A percentile compares a stretch with the other conserved stretches of the same genome.
Evolutionary conservation across 2,329 filamentous ascomycete genomes (phyloP).

Genomic region (Zelopaecilomyces penicillatus): DNA sequence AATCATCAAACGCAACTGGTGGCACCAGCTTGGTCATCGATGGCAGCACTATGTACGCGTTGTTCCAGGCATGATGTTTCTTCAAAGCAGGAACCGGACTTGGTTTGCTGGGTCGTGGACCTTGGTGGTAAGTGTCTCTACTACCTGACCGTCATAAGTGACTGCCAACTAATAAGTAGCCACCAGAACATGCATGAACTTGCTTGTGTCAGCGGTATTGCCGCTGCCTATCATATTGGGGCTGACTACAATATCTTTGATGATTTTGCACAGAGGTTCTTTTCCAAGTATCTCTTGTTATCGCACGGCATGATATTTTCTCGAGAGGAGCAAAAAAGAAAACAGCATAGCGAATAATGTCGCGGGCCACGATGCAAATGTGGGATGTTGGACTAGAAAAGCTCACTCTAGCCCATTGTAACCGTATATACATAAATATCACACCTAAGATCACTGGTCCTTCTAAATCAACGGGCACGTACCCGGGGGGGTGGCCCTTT

Average conservation of each 20-base stretch:
- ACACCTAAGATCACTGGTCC: too few species aligned
- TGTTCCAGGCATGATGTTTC: constrained; percentile 63
- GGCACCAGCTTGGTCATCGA: constrained; percentile 58
- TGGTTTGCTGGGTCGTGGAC: constrained; percentile 61
- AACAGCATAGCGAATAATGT: too few species aligned
- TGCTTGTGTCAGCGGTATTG: constrained; percentile 62
- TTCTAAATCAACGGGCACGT: too few species aligned
- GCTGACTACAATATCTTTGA: constrained; percentile 56
- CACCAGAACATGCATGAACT: constrained; percentile 59
- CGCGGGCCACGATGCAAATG: too few species aligned
- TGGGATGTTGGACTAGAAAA: too few species aligned
- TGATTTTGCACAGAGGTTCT: constrained; percentile 39
- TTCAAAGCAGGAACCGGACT: constrained; percentile 57
- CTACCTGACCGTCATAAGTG: neutral
- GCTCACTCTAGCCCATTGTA: too few species aligned
- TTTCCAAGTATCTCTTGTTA: constrained; percentile 37
- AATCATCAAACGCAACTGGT: constrained; percentile 57
- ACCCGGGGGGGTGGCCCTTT: too few species aligned
- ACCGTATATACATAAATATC: too few species aligned
- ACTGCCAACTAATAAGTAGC: neutral
- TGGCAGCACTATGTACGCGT: constrained; percentile 57
- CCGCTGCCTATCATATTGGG: constrained; percentile 60
- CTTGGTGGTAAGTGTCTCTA: constrained; percentile 45
- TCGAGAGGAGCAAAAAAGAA: constrained; percentile 21
- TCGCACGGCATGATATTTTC: constrained; percentile 35